Evolutionary conservation across 345 rosid genomes (phyloP), one percentile per base, ranked within the genome.

Genomic region (Rhizophora mangle): DNA sequence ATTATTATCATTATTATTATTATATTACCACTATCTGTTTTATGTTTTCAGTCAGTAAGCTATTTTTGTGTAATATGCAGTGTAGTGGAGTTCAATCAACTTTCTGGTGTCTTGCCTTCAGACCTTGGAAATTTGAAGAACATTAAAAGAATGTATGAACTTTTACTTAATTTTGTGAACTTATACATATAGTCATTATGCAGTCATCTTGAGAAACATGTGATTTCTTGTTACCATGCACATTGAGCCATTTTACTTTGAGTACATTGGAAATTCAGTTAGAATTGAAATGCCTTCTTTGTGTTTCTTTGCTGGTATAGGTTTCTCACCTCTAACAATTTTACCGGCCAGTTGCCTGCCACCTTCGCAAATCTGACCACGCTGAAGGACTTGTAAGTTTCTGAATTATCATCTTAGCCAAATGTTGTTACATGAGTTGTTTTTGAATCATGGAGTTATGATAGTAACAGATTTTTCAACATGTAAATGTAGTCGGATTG

Each of bases 351-450:
- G 46, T 60, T 89, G 46, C 91, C 94, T 43, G 49, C 32, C 4
- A 76, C 87, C 71, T 85, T 88, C 26, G 80, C 75, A 37, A 78
- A 74, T 1, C 78, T 86, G 65, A 81, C 74, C 36, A 13, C 76
- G 27, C 53, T 88, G 69, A 74, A 10, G 24, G 89, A 85, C 27
- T 36, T 86, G 89, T 86, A 75, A 82, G 89, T 60, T 62, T 16
- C 53, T 11, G 6, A 20, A 10, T 39, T 39, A 10, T 10, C 4
- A 13, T 43, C 49, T 43, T 43, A 43, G 49, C 19, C 49, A 43
- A 43, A 43, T 13, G 18, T 3, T 43, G 49, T 3, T 13, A 13
- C 4, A 43, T 13, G 19, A 43, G 13, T 43, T 43, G 49, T 43
- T 13, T 43, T 43, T 43, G 18, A 43, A 43, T 43, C 15, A 13